phyloP scores from a whole-genome alignment of 2,329 filamentous ascomycete genomes.

The Karstenula rhodostoma region DNA sequence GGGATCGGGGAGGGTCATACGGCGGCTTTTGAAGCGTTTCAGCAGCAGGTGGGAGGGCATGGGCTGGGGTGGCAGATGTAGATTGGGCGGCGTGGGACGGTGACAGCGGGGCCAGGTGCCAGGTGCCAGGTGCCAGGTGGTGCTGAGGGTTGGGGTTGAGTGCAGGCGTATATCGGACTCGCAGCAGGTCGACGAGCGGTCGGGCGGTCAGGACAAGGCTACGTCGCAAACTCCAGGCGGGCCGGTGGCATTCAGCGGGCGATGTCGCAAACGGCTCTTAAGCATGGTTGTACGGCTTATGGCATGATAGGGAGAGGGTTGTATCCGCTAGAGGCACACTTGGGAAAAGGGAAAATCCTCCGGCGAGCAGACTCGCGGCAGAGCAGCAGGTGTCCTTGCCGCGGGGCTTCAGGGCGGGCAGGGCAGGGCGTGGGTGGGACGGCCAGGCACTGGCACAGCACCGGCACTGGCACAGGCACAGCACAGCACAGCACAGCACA shows the following conservation, averaged over 20 bases:
- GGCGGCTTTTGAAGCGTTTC: conserved; percentile 48
- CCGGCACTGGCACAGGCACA: too few species aligned
- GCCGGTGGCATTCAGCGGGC: conserved; percentile 45
- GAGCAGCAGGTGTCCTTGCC: conserved; percentile 12
- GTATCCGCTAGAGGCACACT: conserved; percentile 48
- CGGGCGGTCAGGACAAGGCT: conserved; percentile 31
- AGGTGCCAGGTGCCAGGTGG: conserved; percentile 35
- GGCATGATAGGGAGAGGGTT: conserved; percentile 47
- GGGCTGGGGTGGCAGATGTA: conserved; percentile 39
- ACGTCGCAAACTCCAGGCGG: conserved; percentile 41
- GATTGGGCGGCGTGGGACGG: conserved; percentile 23
- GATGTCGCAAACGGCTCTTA: conserved; percentile 49
- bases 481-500: background rate
- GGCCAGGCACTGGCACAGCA: conserved; percentile 13
- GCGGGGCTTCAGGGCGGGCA: conserved; percentile 22
- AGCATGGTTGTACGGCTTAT: conserved; percentile 51
- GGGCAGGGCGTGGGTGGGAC: conserved; percentile 14
- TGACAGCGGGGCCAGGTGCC: conserved; percentile 41
- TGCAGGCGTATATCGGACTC: conserved; percentile 38
- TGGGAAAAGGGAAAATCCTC: conserved; percentile 42
- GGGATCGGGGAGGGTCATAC: conserved; percentile 38
- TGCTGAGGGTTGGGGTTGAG: conserved; percentile 31
- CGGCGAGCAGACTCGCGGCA: conserved; percentile 33
- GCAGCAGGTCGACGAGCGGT: conserved; percentile 18
- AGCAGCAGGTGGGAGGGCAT: conserved; percentile 40